Percentiles rank a stretch among this genome's conserved stretches.
Conservation (phyloP, 495 filamentous ascomycete genomes). For the Lentithecium fluviatile region DNA sequence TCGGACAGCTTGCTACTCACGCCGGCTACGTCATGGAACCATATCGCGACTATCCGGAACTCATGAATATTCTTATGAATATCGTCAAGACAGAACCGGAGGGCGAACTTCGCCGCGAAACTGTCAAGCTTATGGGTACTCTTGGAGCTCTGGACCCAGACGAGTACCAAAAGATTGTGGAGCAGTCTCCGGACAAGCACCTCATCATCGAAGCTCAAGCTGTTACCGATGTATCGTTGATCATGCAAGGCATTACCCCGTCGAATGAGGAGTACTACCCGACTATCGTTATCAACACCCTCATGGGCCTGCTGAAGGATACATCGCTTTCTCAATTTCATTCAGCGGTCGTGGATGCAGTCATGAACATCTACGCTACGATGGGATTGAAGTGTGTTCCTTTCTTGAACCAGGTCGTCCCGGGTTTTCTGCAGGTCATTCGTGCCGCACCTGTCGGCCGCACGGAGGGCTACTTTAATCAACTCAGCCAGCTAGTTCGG, state of each 20-base stretch:
- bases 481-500: slow-evolving; percentile 84
- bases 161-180: slow-evolving; percentile 68
- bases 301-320: slow-evolving; percentile 88
- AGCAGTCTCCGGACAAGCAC: slow-evolving; percentile 62
- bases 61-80: slow-evolving; percentile 85
- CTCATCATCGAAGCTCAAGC: slow-evolving; percentile 61
- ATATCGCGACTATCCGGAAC: slow-evolving; percentile 88
- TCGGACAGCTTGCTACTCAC: slow-evolving; percentile 90
- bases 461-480: slow-evolving; percentile 94
- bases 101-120: slow-evolving; percentile 81
- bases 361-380: slow-evolving; percentile 98
- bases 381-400: slow-evolving; percentile 91
- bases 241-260: slow-evolving; percentile 96
- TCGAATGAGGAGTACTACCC: slow-evolving; percentile 98
- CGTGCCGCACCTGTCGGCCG: slow-evolving; percentile 67
- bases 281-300: slow-evolving; percentile 92
- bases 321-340: slow-evolving; percentile 84
- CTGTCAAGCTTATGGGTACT: slow-evolving; percentile 92
- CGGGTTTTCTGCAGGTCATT: slow-evolving; percentile 86
- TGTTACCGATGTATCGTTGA: slow-evolving; percentile 90
- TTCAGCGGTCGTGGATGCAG: slow-evolving; percentile 93
- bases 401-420: slow-evolving; percentile 88
- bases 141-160: slow-evolving; percentile 96
- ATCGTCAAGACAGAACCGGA: slow-evolving; percentile 90
- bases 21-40: slow-evolving; percentile 97